phyloP scores from a whole-genome alignment of 805 yeast species.

The Sporopachydermia lactativora region DNA sequence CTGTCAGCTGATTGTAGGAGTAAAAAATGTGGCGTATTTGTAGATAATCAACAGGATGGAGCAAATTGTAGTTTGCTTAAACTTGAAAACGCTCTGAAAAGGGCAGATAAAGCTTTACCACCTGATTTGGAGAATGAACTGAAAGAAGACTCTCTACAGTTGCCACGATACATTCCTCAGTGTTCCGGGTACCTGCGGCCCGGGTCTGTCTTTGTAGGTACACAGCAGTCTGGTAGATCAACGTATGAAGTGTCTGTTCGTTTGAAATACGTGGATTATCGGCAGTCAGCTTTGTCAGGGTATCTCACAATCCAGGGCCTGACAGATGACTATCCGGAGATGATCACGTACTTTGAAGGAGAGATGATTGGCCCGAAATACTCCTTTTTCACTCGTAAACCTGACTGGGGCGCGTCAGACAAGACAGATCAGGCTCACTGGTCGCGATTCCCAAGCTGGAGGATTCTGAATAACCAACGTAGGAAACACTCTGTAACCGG shows the following conservation, averaged over 20 bases:
- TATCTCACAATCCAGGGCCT: constrained; percentile 48
- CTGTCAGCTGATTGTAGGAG: no score
- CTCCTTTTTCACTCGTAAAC: constrained; percentile 44
- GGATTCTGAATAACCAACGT: constrained; percentile 15
- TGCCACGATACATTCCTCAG: constrained; percentile 7
- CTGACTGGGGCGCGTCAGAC: constrained; percentile 47
- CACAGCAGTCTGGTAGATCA: constrained; percentile 54
- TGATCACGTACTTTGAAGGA: constrained; percentile 61
- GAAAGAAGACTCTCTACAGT: not conserved
- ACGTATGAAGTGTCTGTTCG: constrained; percentile 58
- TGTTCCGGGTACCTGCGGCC: constrained; percentile 38
- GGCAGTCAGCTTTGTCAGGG: constrained; percentile 38
- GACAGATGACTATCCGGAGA: constrained; percentile 44
- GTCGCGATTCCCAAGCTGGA: constrained; percentile 41
- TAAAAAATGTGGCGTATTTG: no score
- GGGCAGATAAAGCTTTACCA: not conserved
- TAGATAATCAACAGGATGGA: no score
- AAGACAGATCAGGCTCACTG: constrained; percentile 53
- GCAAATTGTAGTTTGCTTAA: no score
- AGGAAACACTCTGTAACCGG: constrained; percentile 17
- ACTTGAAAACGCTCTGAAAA: not conserved
- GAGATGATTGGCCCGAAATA: constrained; percentile 50
- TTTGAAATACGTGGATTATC: constrained; percentile 53
- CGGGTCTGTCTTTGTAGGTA: constrained; percentile 47
- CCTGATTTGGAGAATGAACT: not conserved